phyloP scores from a whole-genome alignment of 352 stramenopile genomes.

The Halophytophthora batemanensis region DNA sequence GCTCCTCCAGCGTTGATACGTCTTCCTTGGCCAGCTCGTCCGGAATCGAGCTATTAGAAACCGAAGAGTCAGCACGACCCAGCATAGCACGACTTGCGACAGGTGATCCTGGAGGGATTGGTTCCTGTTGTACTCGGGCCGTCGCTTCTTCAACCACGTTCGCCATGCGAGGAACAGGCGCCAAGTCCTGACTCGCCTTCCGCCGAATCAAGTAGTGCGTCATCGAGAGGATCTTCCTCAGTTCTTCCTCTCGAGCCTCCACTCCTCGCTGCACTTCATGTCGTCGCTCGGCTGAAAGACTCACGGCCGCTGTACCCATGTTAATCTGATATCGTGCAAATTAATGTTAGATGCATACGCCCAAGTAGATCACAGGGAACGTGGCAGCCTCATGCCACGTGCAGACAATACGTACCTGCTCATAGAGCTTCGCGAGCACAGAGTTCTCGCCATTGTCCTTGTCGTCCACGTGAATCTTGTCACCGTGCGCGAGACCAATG shows the following conservation, averaged over 20 bases:
- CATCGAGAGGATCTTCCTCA: conserved; percentile 80
- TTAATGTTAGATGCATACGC: neutral
- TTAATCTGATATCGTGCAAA: conserved; percentile 58
- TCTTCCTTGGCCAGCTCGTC: conserved; percentile 59
- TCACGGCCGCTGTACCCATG: conserved; percentile 72
- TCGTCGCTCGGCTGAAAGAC: conserved; percentile 78
- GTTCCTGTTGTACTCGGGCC: conserved; percentile 19
- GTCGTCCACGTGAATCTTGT: conserved; percentile 89
- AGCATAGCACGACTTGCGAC: conserved; percentile 18
- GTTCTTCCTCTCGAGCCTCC: conserved; percentile 76
- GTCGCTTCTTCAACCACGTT: conserved; percentile 29
- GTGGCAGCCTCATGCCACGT: no score
- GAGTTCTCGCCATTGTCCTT: conserved; percentile 73
- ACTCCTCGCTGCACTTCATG: conserved; percentile 87
- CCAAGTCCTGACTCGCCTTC: conserved; percentile 49
- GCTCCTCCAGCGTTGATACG: conserved; percentile 68
- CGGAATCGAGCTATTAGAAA: conserved; percentile 38
- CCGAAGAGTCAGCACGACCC: conserved; percentile 36
- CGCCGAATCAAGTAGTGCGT: conserved; percentile 80
- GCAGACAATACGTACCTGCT: conserved; percentile 47
- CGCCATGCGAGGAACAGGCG: conserved; percentile 20
- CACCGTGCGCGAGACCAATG: conserved; percentile 80
- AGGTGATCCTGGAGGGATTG: conserved; percentile 15
- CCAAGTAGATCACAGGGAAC: neutral
- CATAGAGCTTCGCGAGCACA: conserved; percentile 74